phyloP scores from a whole-genome alignment of 2,329 filamentous ascomycete genomes.

The Aureobasidium subglaciale region DNA sequence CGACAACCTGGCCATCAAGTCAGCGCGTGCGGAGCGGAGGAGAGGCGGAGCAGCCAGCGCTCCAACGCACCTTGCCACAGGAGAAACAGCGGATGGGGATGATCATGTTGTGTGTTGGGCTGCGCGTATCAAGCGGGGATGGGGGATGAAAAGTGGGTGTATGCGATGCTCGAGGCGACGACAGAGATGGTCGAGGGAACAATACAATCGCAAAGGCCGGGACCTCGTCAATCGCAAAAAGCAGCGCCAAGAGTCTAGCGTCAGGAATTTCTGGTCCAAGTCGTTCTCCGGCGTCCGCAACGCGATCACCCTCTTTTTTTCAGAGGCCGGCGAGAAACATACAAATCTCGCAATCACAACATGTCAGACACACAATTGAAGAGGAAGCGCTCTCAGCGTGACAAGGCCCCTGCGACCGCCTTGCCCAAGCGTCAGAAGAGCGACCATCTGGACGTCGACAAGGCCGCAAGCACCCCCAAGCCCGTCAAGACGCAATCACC shows the following conservation, averaged over 20 bases:
- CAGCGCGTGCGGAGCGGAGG: constrained; percentile 3
- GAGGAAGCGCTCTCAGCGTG: constrained; percentile 16
- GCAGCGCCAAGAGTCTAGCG: neutral
- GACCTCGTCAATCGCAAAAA: neutral
- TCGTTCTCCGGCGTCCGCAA: no score
- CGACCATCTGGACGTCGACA: neutral
- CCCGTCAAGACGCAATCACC: constrained; percentile 11
- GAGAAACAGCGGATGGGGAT: constrained; percentile 98
- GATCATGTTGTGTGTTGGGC: constrained; percentile 60
- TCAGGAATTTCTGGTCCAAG: constrained; percentile 11
- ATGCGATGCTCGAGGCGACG: neutral
- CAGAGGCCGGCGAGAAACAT: no score
- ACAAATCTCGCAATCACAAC: neutral
- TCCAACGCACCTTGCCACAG: constrained; percentile 76
- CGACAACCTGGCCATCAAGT: constrained; percentile 64
- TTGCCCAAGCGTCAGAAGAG: constrained; percentile 10
- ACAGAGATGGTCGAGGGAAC: neutral
- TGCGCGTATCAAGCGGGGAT: neutral
- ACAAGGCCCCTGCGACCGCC: constrained; percentile 13
- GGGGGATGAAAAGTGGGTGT: neutral
- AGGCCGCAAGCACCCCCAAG: neutral
- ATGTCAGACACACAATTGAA: constrained; percentile 12
- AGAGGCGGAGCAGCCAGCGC: neutral
- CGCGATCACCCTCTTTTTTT: no score
- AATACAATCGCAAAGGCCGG: neutral